Percentiles rank a stretch among this genome's conserved stretches.
phyloP scores from a whole-genome alignment of 106 monocot species.

The Allium sativum region DNA sequence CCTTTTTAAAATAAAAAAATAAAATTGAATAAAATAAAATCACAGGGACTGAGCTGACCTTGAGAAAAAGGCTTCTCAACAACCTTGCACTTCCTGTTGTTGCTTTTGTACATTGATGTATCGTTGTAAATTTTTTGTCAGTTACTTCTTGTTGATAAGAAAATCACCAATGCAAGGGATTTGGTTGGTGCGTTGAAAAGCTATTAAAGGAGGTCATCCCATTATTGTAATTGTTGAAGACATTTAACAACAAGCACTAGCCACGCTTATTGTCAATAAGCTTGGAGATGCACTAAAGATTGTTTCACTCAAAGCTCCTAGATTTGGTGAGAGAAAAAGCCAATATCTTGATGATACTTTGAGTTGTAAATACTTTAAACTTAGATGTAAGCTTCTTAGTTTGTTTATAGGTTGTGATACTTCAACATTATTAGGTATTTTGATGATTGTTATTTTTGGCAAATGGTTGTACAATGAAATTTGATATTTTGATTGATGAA shows the following conservation, averaged over 20 bases:
- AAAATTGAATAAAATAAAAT: constrained; percentile 79
- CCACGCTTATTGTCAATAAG: constrained; percentile 88
- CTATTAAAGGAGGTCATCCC: constrained; percentile 84
- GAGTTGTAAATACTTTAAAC: too few relatives aligned
- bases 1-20: constrained; percentile 92
- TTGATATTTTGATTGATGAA: too few relatives aligned
- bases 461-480: too few relatives aligned
- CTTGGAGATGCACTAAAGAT: constrained; percentile 84
- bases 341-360: too few relatives aligned
- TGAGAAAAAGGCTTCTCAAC: too few relatives aligned
- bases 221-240: constrained; percentile 80
- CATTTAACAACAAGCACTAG: constrained; percentile 90
- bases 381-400: too few relatives aligned
- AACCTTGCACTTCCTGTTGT: too few relatives aligned
- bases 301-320: constrained; percentile 90
- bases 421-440: too few relatives aligned
- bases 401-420: too few relatives aligned
- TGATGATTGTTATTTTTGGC: too few relatives aligned
- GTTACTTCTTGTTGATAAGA: constrained; percentile 91
- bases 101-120: too few relatives aligned
- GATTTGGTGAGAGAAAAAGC: constrained; percentile 93
- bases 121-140: constrained; percentile 19
- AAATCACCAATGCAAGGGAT: constrained; percentile 89
- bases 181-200: constrained; percentile 69
- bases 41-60: too few relatives aligned